Conservation (phyloP, 768 basidiomycete species). For the Leucosporidium creatinivorum region DNA sequence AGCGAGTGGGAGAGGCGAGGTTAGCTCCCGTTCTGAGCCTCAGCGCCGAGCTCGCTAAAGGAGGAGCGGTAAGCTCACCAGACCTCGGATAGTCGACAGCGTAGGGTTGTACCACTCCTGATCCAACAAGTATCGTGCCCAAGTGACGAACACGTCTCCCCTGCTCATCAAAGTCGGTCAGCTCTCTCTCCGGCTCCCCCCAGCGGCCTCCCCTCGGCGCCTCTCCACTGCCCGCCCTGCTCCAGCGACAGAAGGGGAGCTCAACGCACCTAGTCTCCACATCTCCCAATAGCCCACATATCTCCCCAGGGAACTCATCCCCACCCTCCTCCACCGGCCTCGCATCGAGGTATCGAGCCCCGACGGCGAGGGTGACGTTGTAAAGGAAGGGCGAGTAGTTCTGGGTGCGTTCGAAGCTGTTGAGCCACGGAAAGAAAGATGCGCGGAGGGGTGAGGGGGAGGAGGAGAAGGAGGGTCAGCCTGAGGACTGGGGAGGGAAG, state of each 20-base stretch:
- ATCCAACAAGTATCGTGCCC: constrained; percentile 13
- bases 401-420: constrained; percentile 18
- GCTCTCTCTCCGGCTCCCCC: neutral
- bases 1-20: no score
- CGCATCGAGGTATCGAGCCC: constrained; percentile 28
- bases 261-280: constrained; percentile 10
- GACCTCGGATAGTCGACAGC: constrained; percentile 19
- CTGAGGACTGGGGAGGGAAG: no score
- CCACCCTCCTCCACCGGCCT: neutral
- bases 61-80: neutral
- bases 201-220: no score
- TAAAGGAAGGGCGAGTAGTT: constrained; percentile 25
- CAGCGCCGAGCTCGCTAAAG: no score
- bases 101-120: constrained; percentile 17
- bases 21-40: no score
- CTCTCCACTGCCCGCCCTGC: constrained; percentile 8
- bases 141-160: constrained; percentile 18
- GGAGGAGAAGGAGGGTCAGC: neutral
- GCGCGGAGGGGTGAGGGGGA: neutral
- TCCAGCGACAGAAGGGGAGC: no score
- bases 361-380: constrained; percentile 24
- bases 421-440: no score
- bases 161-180: neutral
- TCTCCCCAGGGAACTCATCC: constrained; percentile 19
- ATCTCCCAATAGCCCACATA: constrained; percentile 20